Conservation (phyloP, 345 rosid genomes). For the Rhizophora apiculata region DNA sequence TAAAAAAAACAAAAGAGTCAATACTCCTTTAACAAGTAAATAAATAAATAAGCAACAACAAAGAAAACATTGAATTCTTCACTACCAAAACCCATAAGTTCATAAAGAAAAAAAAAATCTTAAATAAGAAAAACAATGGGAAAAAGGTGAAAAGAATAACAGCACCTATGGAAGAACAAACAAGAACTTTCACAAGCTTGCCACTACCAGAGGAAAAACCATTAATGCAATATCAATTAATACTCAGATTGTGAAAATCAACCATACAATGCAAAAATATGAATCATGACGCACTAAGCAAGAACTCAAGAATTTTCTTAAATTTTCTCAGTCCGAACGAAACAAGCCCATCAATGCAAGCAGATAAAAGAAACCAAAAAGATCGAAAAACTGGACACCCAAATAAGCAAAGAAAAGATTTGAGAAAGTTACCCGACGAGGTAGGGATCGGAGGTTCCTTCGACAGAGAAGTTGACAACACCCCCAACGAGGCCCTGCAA, state of each 20-base stretch:
- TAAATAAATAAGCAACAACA: not conserved
- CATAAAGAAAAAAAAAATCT: no score
- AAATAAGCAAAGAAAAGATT: not conserved
- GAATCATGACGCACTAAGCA: not conserved
- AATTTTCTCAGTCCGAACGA: not conserved
- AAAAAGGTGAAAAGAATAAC: not conserved
- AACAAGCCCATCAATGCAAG: constrained; percentile 7
- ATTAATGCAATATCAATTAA: constrained; percentile 4
- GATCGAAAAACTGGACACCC: not conserved
- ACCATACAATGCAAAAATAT: not conserved
- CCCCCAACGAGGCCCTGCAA: constrained; percentile 53
- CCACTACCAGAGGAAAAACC: not conserved
- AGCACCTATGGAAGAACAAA: not conserved
- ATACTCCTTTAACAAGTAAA: not conserved
- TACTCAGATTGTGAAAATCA: not conserved
- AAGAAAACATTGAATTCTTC: not conserved
- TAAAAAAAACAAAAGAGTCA: constrained; percentile 21
- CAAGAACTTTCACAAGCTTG: not conserved
- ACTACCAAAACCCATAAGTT: not conserved
- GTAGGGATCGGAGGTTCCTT: constrained; percentile 83
- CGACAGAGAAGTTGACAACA: constrained; percentile 62
- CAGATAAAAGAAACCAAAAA: not conserved
- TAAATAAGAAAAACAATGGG: no score
- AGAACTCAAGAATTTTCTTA: not conserved
- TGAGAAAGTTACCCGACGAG: constrained; percentile 60